Evolutionary conservation across 257 asterid genomes (phyloP).

Genomic region (Solanum microdontum): DNA sequence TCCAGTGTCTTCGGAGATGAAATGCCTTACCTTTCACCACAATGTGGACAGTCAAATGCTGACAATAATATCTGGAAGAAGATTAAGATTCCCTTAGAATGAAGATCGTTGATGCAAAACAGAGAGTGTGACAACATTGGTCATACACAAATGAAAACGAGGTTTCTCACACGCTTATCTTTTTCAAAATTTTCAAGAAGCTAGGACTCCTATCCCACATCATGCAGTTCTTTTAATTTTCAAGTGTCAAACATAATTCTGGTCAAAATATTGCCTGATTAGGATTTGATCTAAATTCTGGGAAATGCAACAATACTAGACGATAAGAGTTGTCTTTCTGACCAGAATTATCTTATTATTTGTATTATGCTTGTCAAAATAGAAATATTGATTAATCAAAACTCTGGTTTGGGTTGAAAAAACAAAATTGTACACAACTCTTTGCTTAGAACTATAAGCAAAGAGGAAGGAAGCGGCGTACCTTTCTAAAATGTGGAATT

Average conservation of each 20-base stretch:
- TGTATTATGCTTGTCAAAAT: neutral
- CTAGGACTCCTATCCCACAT: neutral
- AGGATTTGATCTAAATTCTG: neutral
- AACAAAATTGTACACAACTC: neutral
- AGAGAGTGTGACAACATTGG: neutral
- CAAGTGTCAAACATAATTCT: neutral
- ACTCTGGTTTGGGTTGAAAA: neutral
- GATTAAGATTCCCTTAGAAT: neutral
- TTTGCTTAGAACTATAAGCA: neutral
- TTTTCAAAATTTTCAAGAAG: neutral
- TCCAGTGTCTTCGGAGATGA: neutral
- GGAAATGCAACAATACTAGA: neutral
- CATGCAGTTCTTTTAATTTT: neutral
- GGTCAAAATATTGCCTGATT: neutral
- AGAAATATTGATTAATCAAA: neutral
- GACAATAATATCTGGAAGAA: constrained; percentile 67
- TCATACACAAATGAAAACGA: neutral
- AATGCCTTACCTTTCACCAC: constrained; percentile 73
- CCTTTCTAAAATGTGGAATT: constrained; percentile 96
- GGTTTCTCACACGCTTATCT: neutral
- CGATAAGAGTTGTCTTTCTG: neutral
- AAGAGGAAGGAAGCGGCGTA: constrained; percentile 9
- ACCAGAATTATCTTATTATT: neutral
- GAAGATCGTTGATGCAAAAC: neutral
- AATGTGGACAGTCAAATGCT: constrained; percentile 94